These are phyloP conservation scores for Neoscytalidium dimidiatum DNA, from an alignment of 2,329 filamentous ascomycete genomes.

Conservation along the genomic window DNA sequence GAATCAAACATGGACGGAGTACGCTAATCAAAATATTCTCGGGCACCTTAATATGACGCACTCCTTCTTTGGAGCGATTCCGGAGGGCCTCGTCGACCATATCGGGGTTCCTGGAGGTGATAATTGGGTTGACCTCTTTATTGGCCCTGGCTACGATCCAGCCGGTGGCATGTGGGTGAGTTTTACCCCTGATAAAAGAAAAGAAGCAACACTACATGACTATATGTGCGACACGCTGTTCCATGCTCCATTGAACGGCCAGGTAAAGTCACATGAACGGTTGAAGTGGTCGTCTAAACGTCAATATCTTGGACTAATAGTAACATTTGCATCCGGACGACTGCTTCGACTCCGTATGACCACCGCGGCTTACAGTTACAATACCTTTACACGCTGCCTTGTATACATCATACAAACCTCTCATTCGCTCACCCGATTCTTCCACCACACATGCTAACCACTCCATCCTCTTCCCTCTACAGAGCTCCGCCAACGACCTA, in stretches of 20 bases:
- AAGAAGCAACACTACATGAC: too few species aligned
- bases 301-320: too few species aligned
- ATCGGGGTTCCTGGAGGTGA: slow-evolving; percentile 30
- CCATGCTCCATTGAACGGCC: too few species aligned
- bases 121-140: slow-evolving; percentile 31
- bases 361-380: too few species aligned
- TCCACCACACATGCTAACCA: background rate
- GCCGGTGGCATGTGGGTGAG: slow-evolving; percentile 32
- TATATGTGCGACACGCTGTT: too few species aligned
- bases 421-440: too few species aligned
- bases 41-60: slow-evolving; percentile 30
- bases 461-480: background rate
- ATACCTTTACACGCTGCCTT: too few species aligned
- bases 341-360: too few species aligned
- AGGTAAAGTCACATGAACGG: too few species aligned
- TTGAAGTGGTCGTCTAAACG: too few species aligned
- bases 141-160: slow-evolving; percentile 34
- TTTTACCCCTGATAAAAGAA: background rate
- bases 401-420: too few species aligned
- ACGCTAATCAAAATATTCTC: slow-evolving; percentile 27
- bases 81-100: slow-evolving; percentile 24
- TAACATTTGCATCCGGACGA: too few species aligned
- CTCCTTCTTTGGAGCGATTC: slow-evolving; percentile 30
- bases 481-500: slow-evolving; percentile 33
- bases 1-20: slow-evolving; percentile 28